Evolutionary conservation across 345 rosid genomes (phyloP), one percentile per base, ranked within the genome.

Genomic region (Heritiera littoralis): DNA sequence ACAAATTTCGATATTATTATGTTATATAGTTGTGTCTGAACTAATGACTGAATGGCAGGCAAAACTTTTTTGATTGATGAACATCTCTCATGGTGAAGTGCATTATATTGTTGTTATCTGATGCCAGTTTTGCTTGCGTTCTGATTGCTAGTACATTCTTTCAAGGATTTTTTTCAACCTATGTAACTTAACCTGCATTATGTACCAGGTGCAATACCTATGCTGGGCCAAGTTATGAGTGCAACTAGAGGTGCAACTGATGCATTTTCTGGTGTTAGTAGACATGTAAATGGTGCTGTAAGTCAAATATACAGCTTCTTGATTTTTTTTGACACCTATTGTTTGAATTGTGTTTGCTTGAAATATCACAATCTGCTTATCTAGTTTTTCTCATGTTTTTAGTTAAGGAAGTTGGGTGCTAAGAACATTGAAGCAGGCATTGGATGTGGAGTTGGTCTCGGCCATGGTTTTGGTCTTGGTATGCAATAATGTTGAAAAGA

Each of bases 221-320:
- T 94, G 89, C 88, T 92, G 72, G 88, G 87, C 12, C 90, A 94
- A 89, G 87, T 96, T 61, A 87, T 92, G 95, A 88, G 88, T 87
- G 97, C 98, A n/a, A 86, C 98, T 15, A 89, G 98, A 87, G 99
- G 98, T 63, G 98, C 99, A 73, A 92, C 97, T 46, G 86, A 85
- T 90, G 97, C 90, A 3, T 90, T 96, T 80, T 92, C 98, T 12
- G 98, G 98, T 48, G 93, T 75, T 82, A 92, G 89, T 32, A 83
- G 88, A 81, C 97, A 91, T n/a, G 85, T 90, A 6, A 96, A 94
- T 75, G 81, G 68, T 6, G 89, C 92, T 78, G 98, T 96, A 81
- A 87, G 91, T 80, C 60, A 18, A 77, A 80, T 30, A 20, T 73
- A 46, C 75, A n/a, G 56, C 20, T 67, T 78, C 61, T n/a, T 38